A percentile compares a stretch with the other conserved stretches of the same genome.
phyloP scores from a whole-genome alignment of 2,329 filamentous ascomycete species.

The Xylaria sp. region DNA sequence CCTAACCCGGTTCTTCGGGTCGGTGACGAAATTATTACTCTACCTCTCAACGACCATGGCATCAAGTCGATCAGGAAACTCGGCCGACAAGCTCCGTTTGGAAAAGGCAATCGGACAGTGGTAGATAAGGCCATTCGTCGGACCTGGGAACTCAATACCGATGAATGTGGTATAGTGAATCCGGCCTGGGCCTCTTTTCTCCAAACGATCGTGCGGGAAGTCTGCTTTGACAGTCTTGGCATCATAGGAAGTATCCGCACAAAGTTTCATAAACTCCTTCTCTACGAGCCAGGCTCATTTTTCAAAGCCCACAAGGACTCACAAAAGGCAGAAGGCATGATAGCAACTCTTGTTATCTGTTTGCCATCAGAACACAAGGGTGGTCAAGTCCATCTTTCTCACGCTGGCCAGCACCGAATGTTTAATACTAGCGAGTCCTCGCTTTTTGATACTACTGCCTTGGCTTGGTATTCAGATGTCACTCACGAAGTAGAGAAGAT shows the following conservation, averaged over 20 bases:
- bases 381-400: slow-evolving; percentile 6
- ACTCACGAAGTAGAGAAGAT: background rate
- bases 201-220: background rate
- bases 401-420: background rate
- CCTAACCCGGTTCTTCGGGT: slow-evolving; percentile 1
- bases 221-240: background rate
- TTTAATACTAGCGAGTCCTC: background rate
- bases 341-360: slow-evolving; percentile 9
- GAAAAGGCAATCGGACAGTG: background rate
- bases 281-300: background rate
- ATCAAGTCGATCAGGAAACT: background rate
- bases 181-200: slow-evolving; percentile 1
- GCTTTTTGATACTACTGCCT: slow-evolving; percentile 7
- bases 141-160: background rate
- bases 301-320: background rate
- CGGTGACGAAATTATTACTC: background rate
- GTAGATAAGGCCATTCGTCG: background rate
- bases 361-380: slow-evolving; percentile 5
- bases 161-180: background rate
- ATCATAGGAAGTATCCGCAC: background rate
- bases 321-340: background rate
- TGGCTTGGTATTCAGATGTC: background rate
- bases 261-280: background rate
- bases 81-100: background rate
- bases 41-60: background rate